A percentile compares a stretch with the other conserved stretches of the same genome.
Evolutionary conservation across 2,329 filamentous ascomycete genomes (phyloP).

Genomic region (Calonectria multiphialidica): DNA sequence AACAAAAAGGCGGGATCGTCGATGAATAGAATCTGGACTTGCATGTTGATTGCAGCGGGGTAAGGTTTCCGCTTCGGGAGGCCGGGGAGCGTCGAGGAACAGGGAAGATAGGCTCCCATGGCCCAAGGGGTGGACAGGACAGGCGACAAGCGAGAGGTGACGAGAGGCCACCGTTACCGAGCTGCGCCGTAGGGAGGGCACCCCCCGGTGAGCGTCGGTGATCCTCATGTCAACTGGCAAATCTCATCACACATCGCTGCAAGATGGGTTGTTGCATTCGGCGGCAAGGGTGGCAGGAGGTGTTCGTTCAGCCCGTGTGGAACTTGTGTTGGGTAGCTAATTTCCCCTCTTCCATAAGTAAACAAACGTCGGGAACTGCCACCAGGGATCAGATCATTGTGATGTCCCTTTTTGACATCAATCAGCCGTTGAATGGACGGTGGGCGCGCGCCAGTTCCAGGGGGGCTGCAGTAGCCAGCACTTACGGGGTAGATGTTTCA

Average conservation of each 20-base stretch:
- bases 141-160: slow-evolving; percentile 2
- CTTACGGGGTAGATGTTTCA: slow-evolving; percentile 5
- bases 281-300: slow-evolving; percentile 6
- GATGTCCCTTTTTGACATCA: background rate
- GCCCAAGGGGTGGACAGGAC: background rate
- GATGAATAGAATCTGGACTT: background rate
- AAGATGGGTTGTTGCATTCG: slow-evolving; percentile 15
- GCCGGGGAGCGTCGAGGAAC: slow-evolving; percentile 6
- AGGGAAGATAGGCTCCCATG: background rate
- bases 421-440: slow-evolving; percentile 7
- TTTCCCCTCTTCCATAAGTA: slow-evolving; percentile 10
- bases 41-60: slow-evolving; percentile 14
- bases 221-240: slow-evolving; percentile 10
- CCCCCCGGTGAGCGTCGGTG: slow-evolving; percentile 18
- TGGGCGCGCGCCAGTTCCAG: background rate
- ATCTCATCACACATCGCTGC: background rate
- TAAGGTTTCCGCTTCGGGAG: slow-evolving; percentile 14
- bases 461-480: background rate
- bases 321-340: slow-evolving; percentile 7
- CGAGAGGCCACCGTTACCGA: background rate
- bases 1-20: background rate
- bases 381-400: slow-evolving; percentile 16
- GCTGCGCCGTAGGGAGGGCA: slow-evolving; percentile 5
- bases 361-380: background rate
- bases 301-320: background rate